A percentile compares a stretch with the other conserved stretches of the same genome.
phyloP scores from a whole-genome alignment of 176 grass and related monocot species.

The Eragrostis nindensis region DNA sequence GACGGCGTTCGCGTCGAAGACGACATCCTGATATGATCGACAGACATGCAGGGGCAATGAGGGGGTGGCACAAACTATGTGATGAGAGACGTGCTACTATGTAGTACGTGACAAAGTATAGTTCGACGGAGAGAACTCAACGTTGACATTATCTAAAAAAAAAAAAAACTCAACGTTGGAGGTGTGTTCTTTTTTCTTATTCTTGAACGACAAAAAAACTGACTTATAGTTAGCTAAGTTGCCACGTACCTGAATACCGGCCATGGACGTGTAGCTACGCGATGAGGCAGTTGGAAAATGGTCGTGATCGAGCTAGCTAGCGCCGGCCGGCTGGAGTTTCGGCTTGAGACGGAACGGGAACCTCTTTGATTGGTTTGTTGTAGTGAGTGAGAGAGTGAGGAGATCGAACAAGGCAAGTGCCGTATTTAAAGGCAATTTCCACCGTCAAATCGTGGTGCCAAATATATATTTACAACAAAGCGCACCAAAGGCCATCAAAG shows the following conservation, averaged over 20 bases:
- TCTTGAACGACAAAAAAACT: not conserved
- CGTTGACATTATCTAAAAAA: too few species aligned
- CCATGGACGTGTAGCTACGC: not conserved
- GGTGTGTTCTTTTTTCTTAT: not conserved
- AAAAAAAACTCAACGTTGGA: too few species aligned
- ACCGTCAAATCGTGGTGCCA: not conserved
- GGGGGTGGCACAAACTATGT: not conserved
- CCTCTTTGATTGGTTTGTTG: not conserved
- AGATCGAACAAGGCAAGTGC: not conserved
- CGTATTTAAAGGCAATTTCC: not conserved
- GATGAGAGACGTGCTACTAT: not conserved
- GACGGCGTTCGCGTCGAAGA: conserved; percentile 43
- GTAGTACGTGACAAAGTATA: too few species aligned
- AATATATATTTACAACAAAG: not conserved
- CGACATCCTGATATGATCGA: conserved; percentile 36
- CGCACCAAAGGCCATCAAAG: not conserved
- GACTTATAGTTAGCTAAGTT: not conserved
- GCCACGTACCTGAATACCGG: not conserved
- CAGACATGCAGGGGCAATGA: not conserved
- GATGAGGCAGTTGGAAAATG: not conserved
- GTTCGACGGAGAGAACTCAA: too few species aligned
- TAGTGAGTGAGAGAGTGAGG: not conserved
- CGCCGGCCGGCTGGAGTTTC: not conserved
- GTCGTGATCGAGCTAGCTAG: not conserved
- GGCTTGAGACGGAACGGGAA: not conserved